These are phyloP conservation scores for Parascedosporium putredinis DNA, from an alignment of 2,329 filamentous ascomycete species.

Conservation along the genomic window DNA sequence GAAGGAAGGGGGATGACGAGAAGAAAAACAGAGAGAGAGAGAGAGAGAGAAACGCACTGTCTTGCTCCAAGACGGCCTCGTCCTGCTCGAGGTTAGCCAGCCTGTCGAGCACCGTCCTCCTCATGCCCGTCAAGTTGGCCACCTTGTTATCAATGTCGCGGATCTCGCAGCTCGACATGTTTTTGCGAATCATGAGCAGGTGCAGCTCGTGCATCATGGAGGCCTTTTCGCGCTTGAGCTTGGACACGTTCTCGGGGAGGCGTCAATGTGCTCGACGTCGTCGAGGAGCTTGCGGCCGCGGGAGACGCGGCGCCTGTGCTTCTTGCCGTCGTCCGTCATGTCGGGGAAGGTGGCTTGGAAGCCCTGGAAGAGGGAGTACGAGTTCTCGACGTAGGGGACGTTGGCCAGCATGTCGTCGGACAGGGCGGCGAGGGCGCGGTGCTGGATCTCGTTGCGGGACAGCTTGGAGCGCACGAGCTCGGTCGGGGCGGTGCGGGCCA, in stretches of 20 bases:
- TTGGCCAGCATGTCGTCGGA: slow-evolving; percentile 83
- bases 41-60: slow-evolving; percentile 45
- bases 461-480: slow-evolving; percentile 88
- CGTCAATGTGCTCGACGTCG: slow-evolving; percentile 40
- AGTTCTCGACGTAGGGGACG: slow-evolving; percentile 70
- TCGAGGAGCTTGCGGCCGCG: slow-evolving; percentile 67
- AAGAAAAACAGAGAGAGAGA: neutral
- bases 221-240: slow-evolving; percentile 70
- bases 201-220: slow-evolving; percentile 76
- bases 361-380: slow-evolving; percentile 91
- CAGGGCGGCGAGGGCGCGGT: slow-evolving; percentile 77
- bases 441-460: slow-evolving; percentile 85
- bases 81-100: slow-evolving; percentile 82
- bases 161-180: slow-evolving; percentile 95
- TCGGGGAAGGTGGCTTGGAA: slow-evolving; percentile 84
- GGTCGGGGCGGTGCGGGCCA: slow-evolving; percentile 83
- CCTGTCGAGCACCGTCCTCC: slow-evolving; percentile 80
- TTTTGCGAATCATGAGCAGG: slow-evolving; percentile 85
- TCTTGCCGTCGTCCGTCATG: slow-evolving; percentile 57
- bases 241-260: slow-evolving; percentile 58
- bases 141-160: slow-evolving; percentile 96
- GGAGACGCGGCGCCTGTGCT: slow-evolving; percentile 49
- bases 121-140: slow-evolving; percentile 83
- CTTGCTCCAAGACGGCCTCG: slow-evolving; percentile 80
- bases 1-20: neutral